Base-by-base conservation (phyloP, 2,329 filamentous ascomycete species). In the Coniella vitis region DNA sequence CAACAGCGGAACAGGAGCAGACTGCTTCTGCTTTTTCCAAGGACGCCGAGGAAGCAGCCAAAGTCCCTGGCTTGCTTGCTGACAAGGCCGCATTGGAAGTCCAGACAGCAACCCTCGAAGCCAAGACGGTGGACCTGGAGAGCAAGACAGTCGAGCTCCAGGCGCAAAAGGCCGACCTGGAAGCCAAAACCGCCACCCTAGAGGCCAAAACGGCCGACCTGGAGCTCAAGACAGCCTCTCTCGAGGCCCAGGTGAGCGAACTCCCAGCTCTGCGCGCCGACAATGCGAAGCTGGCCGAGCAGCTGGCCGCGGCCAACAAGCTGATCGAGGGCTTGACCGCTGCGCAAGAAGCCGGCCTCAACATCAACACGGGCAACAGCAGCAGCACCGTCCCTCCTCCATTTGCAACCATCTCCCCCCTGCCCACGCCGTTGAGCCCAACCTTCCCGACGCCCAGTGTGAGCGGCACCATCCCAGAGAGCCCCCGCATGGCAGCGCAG, bases 291-390 rank as follows among this genome's bases (percentile, higher is more conserved):
- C 50, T 55, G n/a, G 42, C 31, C 9, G 51, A 48, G 45, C 47
- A 55, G 48, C 53, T 55, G 8, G 38, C 37, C 0, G 53, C 53
- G 1, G 47, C 48, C 21, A 53, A 55, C 48, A 47, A 39, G 42
- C 51, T 53, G 10, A 47, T 55, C 41, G 53, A 52, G n/a, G 49
- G 46, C 1, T 38, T 52, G n/a, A 42, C 40, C 4, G 48, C 52
- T 1, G 52, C 45, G 4, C 41, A 48, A 14, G 41, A 52, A n/a
- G 32, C 34, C 2, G 50, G 45, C 1, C 22, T 44, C 3, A 36
- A 31, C 36, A 25, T 32, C 13, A 41, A 39, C 41, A 21, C 21
- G 10, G n/a, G n/a, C n/a, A 29, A 29, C 25, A 29, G 5, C 25
- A 29, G 10, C 25, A 29, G 25, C 25, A 29, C 10, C 5, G 5